phyloP scores from a whole-genome alignment of 768 basidiomycete species.

The Lactifluus hygrophoroides region DNA sequence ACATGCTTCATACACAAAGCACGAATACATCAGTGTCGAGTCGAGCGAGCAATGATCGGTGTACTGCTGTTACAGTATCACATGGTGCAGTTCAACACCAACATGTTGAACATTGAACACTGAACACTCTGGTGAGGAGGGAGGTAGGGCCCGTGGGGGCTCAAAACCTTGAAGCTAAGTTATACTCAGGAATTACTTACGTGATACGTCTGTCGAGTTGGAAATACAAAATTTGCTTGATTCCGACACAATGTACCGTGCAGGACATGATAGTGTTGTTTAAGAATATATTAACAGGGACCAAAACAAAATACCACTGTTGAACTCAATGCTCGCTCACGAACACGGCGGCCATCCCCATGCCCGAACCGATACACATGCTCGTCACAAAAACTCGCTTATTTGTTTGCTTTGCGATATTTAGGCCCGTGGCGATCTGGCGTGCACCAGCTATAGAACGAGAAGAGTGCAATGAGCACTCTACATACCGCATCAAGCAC shows the following conservation, averaged over 20 bases:
- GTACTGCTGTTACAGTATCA: not conserved
- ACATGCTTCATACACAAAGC: too few relatives aligned
- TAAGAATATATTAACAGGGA: not conserved
- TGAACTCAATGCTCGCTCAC: slow-evolving; percentile 64
- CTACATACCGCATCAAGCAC: not conserved
- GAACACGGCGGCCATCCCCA: slow-evolving; percentile 87
- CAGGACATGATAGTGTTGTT: not conserved
- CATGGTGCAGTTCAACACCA: not conserved
- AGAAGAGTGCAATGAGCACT: not conserved
- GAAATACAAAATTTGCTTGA: not conserved
- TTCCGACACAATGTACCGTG: not conserved
- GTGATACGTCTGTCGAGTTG: not conserved
- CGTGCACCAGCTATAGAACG: slow-evolving; percentile 58
- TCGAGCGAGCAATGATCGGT: slow-evolving; percentile 4
- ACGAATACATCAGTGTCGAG: too few relatives aligned
- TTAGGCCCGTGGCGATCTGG: slow-evolving; percentile 79
- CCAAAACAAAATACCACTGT: not conserved
- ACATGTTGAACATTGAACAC: not conserved
- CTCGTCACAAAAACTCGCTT: slow-evolving; percentile 76
- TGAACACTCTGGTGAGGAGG: not conserved
- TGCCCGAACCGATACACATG: slow-evolving; percentile 88
- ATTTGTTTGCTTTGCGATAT: slow-evolving; percentile 69
- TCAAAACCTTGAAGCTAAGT: not conserved
- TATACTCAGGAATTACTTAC: not conserved
- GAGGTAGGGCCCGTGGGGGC: too few relatives aligned